Evolutionary conservation across 495 filamentous ascomycete species (phyloP).

Genomic region (Pseudoneurospora amorphoporcata): DNA sequence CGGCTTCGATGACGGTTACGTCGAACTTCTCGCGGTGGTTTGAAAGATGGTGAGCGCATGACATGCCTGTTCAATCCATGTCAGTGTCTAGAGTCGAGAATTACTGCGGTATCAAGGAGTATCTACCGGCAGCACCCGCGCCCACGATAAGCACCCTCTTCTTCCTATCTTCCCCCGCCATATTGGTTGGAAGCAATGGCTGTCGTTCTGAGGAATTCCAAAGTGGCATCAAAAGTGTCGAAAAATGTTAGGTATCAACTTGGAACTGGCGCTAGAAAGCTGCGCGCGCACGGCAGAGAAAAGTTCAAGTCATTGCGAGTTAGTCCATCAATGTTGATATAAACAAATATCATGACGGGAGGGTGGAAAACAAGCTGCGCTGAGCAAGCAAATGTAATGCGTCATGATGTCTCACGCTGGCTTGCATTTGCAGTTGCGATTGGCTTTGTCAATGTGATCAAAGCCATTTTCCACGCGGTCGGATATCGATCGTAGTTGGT

Average conservation of each 20-base stretch:
- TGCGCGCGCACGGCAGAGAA: not conserved
- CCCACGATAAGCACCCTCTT: constrained; percentile 52
- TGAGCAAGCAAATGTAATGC: not conserved
- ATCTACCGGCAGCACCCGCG: constrained; percentile 49
- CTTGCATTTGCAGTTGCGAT: not conserved
- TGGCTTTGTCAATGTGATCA: not conserved
- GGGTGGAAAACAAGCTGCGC: not conserved
- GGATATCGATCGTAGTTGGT: not conserved
- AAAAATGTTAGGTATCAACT: not conserved
- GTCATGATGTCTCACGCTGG: not conserved
- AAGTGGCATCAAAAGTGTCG: not conserved
- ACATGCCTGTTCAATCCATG: constrained; percentile 32
- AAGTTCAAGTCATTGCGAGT: not conserved
- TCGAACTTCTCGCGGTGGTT: constrained; percentile 65
- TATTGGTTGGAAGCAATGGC: not conserved
- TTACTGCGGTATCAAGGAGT: not conserved
- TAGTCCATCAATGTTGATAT: not conserved
- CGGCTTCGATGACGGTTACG: constrained; percentile 62
- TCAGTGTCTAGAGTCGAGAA: not conserved
- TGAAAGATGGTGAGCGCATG: constrained; percentile 63
- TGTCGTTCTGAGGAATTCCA: not conserved
- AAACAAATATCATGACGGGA: not conserved
- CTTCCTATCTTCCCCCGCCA: not conserved
- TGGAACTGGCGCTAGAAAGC: not conserved
- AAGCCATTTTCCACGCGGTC: not conserved